phyloP scores from a whole-genome alignment of 2,329 filamentous ascomycete species.

The Moelleriella libera region DNA sequence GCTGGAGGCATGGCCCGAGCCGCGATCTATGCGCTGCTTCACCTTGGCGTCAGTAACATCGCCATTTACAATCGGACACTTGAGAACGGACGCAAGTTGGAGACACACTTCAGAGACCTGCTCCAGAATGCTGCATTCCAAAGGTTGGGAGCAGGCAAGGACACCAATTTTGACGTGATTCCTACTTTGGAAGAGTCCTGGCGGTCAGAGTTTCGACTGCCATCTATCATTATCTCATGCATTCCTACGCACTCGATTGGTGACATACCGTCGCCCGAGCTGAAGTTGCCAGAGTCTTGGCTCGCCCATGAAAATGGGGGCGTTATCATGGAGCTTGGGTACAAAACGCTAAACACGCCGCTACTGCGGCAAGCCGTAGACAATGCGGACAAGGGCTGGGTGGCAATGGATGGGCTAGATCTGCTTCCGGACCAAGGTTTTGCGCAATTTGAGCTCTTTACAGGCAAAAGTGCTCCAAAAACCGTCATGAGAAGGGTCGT shows the following conservation, averaged over 20 bases:
- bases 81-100: constrained; percentile 52
- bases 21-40: constrained; percentile 64
- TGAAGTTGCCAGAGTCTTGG: constrained; percentile 57
- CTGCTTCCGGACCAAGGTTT: constrained; percentile 67
- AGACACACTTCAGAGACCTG: constrained; percentile 52
- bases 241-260: constrained; percentile 58
- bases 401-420: constrained; percentile 62
- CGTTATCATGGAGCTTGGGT: constrained; percentile 61
- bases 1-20: constrained; percentile 67
- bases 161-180: constrained; percentile 43
- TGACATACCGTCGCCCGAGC: constrained; percentile 50
- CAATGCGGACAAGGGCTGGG: constrained; percentile 50
- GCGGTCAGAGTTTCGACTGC: constrained; percentile 47
- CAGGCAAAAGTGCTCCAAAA: constrained; percentile 38
- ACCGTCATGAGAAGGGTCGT: constrained; percentile 57
- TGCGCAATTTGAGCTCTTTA: constrained; percentile 72
- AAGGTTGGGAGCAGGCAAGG: constrained; percentile 24
- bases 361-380: constrained; percentile 53
- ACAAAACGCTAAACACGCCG: constrained; percentile 60
- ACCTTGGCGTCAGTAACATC: constrained; percentile 62
- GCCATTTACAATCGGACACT: constrained; percentile 60
- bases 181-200: constrained; percentile 44
- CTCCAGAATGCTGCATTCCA: constrained; percentile 28
- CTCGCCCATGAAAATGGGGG: constrained; percentile 59
- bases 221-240: constrained; percentile 64